Percentiles rank a stretch among this genome's conserved stretches.
phyloP scores from a whole-genome alignment of 176 grass and related monocot species.

The Oryza rufipogon region DNA sequence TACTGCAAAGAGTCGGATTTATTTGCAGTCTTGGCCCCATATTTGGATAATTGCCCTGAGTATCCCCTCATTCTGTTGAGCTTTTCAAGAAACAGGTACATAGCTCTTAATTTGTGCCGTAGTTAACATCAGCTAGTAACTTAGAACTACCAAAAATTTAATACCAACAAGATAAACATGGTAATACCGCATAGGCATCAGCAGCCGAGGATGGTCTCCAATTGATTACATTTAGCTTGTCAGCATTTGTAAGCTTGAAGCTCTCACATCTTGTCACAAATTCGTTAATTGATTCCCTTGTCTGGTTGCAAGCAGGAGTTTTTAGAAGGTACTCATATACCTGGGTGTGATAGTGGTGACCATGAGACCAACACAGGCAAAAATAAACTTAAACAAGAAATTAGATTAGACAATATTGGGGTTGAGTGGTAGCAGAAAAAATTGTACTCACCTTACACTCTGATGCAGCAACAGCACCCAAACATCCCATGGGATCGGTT shows the following conservation, averaged over 20 bases:
- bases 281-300: conserved; percentile 63
- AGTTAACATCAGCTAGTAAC: not conserved
- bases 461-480: conserved; percentile 74
- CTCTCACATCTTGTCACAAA: conserved; percentile 62
- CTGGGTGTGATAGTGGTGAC: conserved; percentile 21
- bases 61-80: not conserved
- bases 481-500: conserved; percentile 79
- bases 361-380: not conserved
- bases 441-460: conserved; percentile 71
- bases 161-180: conserved; percentile 10
- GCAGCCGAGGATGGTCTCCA: conserved; percentile 56
- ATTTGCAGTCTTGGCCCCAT: not conserved
- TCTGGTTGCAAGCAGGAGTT: conserved; percentile 67
- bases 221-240: conserved; percentile 81
- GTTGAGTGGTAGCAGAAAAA: conserved; percentile 21
- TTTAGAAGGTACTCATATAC: conserved; percentile 74
- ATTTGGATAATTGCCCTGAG: not conserved
- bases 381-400: not conserved
- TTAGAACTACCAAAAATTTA: not conserved
- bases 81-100: not conserved
- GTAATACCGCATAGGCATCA: conserved; percentile 52
- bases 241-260: conserved; percentile 70
- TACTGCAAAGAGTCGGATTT: not conserved
- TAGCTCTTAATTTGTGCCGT: not conserved
- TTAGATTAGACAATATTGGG: not conserved